Evolutionary conservation across 2,329 filamentous ascomycete species (phyloP).

Genomic region (Epichloe festucae): DNA sequence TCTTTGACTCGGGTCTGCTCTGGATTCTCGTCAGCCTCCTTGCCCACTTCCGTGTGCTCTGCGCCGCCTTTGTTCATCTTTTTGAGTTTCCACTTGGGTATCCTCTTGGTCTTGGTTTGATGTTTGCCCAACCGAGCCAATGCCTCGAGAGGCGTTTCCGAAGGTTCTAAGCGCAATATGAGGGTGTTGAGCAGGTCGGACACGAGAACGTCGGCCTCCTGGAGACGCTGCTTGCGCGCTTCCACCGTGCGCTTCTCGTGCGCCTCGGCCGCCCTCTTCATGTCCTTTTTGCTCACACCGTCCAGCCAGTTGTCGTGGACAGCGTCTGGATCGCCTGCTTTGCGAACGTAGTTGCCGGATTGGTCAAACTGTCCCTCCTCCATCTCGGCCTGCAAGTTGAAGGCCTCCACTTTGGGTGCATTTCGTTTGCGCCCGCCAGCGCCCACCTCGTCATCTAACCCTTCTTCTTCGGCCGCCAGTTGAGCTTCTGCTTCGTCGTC

Average conservation of each 20-base stretch:
- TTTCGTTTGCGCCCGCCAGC: slow-evolving; percentile 84
- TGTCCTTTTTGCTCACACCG: slow-evolving; percentile 90
- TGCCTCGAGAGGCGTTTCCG: slow-evolving; percentile 81
- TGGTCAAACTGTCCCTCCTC: slow-evolving; percentile 91
- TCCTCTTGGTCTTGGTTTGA: slow-evolving; percentile 44
- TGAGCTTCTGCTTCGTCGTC: slow-evolving; percentile 60
- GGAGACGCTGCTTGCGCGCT: slow-evolving; percentile 53
- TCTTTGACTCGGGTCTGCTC: slow-evolving; percentile 57
- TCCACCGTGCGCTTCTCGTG: slow-evolving; percentile 76
- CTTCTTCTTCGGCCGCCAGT: slow-evolving; percentile 57
- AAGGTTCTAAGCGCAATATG: slow-evolving; percentile 59
- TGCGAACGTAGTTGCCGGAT: slow-evolving; percentile 79
- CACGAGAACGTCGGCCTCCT: slow-evolving; percentile 62
- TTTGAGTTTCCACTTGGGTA: slow-evolving; percentile 58
- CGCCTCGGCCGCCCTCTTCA: slow-evolving; percentile 75
- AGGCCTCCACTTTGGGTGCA: slow-evolving; percentile 87
- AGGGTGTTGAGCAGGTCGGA: slow-evolving; percentile 61
- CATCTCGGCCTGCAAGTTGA: slow-evolving; percentile 83
- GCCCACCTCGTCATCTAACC: slow-evolving; percentile 78
- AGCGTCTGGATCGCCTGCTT: slow-evolving; percentile 77
- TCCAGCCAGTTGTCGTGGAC: slow-evolving; percentile 88
- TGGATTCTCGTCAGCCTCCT: slow-evolving; percentile 41
- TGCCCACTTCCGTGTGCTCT: slow-evolving; percentile 58
- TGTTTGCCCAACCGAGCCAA: slow-evolving; percentile 65
- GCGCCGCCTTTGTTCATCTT: slow-evolving; percentile 43